Base-by-base conservation (phyloP, 1,139 yeast species). In the Arxiozyma slooffiae region DNA sequence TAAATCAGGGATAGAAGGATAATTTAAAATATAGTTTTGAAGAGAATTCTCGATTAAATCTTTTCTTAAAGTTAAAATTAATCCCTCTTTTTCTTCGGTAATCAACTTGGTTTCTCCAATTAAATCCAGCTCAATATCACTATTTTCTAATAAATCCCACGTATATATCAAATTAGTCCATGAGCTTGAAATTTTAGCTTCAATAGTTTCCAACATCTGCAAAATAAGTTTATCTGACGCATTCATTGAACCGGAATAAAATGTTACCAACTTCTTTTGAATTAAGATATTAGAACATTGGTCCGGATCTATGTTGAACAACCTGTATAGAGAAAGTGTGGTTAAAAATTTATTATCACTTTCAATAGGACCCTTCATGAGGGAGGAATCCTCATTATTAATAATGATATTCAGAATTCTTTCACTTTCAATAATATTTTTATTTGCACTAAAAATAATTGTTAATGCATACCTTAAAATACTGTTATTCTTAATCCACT, bases 361-460 rank as follows among this genome's bases (percentile, higher is more conserved):
- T 24, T 41, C 43, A 22, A n/a, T n/a, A 11, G 8, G 20, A 17
- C 53, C 52, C 3, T 59, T 60, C 11, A 57, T 57, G 50, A 80
- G 68, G 0, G 61, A 56, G 38, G 64, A 68, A 16, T 63, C 63
- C 1, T 74, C 76, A 57, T 81, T 81, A 59, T 78, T 79, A 20
- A 84, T 58, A 46, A 84, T 71, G 8, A 85, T 74, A 59, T 86
- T 95, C n/a, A 87, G 67, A 44, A 81, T 67, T 59, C 75, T 83
- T 23, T 72, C 74, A 56, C 64, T 72, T 39, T 79, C 78, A 46
- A 84, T 64, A 16, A 66, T 59, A 18, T 67, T 67, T 30, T 68
- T 67, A 16, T 66, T 57, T 0, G 74, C 72, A 1, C 73, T 59
- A 26, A 74, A 61, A 5, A 74, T 57, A 21, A 76, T 41, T 8